These are phyloP conservation scores for Sugiyamaella valdiviana DNA, from an alignment of 805 yeast genomes.

Conservation along the genomic window DNA sequence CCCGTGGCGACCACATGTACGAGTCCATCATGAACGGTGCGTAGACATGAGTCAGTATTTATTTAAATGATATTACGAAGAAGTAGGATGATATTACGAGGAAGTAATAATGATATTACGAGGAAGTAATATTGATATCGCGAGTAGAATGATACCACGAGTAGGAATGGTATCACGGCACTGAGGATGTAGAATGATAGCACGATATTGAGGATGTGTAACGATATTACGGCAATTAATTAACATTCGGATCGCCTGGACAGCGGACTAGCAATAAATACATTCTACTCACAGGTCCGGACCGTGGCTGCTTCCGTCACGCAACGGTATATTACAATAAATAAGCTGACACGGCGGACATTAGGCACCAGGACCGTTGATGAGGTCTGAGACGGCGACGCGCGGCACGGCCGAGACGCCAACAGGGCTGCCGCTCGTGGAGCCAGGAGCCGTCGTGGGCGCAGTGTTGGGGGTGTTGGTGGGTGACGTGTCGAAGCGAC, in stretches of 20 bases:
- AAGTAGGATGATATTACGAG: no score
- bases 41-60: not conserved
- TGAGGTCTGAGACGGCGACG: slow-evolving; percentile 18
- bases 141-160: no score
- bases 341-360: slow-evolving; percentile 1
- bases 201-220: no score
- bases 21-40: slow-evolving; percentile 5
- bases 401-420: slow-evolving; percentile 12
- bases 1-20: slow-evolving; percentile 18
- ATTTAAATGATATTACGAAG: not conserved
- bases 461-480: slow-evolving; percentile 4
- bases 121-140: no score
- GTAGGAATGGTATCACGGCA: no score
- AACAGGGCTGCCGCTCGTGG: slow-evolving; percentile 1
- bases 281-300: not conserved
- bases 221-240: no score
- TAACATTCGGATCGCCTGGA: no score
- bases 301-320: not conserved
- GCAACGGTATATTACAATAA: slow-evolving; percentile 5
- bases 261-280: no score
- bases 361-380: slow-evolving; percentile 12
- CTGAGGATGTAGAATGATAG: no score
- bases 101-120: no score
- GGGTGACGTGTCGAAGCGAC: slow-evolving; percentile 1
- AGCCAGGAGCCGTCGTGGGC: slow-evolving; percentile 1